phyloP scores from a whole-genome alignment of 1,284 basidiomycete species.

The Moesziomyces antarcticus region DNA sequence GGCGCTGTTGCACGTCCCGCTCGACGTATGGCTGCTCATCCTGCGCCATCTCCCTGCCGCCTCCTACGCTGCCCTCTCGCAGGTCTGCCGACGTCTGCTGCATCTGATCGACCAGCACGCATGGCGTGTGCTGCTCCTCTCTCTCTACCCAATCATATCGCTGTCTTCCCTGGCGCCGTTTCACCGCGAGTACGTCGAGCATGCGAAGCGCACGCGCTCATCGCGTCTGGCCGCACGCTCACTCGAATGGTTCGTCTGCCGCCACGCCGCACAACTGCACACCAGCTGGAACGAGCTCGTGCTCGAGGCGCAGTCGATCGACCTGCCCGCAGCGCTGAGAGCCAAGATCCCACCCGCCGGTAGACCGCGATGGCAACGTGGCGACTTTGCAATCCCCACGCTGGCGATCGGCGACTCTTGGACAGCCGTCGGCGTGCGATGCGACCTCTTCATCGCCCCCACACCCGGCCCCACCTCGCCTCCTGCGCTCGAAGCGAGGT shows the following conservation, averaged over 20 bases:
- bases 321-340: background rate
- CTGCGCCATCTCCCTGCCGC: slow-evolving; percentile 5
- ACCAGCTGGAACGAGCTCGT: slow-evolving; percentile 10
- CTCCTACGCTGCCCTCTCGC: slow-evolving; percentile 12
- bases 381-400: slow-evolving; percentile 26
- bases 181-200: background rate
- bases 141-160: background rate
- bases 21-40: slow-evolving; percentile 42
- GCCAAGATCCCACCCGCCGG: too few relatives aligned
- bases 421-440: slow-evolving; percentile 24
- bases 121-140: slow-evolving; percentile 6
- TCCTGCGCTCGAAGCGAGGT: background rate
- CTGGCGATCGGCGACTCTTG: slow-evolving; percentile 8
- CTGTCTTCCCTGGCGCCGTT: background rate
- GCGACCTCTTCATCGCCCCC: slow-evolving; percentile 15
- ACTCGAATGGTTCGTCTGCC: slow-evolving; percentile 14
- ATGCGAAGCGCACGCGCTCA: background rate
- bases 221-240: slow-evolving; percentile 2
- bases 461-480: background rate
- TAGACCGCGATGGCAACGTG: background rate
- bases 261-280: background rate
- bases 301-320: background rate
- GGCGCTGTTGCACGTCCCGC: slow-evolving; percentile 14
- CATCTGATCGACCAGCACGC: slow-evolving; percentile 26
- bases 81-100: slow-evolving; percentile 6